A percentile compares a stretch with the other conserved stretches of the same genome.
These are phyloP conservation scores for Dianthus caryophyllus DNA, from an alignment of 148 eudicot genomes.

Conservation along the genomic window DNA sequence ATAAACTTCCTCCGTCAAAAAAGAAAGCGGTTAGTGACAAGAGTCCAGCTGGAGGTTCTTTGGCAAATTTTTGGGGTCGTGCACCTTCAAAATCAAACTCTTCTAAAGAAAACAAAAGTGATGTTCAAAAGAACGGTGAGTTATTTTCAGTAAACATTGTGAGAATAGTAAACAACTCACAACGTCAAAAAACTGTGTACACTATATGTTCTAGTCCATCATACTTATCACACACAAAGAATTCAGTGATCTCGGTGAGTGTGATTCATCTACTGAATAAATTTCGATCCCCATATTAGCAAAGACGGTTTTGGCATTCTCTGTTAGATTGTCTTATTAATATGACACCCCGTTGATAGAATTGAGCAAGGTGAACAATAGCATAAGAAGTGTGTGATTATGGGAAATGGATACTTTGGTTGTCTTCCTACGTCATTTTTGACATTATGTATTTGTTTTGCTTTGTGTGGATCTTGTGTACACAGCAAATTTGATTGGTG, in stretches of 20 bases:
- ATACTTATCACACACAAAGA: background rate
- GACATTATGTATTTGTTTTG: background rate
- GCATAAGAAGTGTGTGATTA: background rate
- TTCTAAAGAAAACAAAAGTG: slow-evolving; percentile 32
- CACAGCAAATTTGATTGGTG: background rate
- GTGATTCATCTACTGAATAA: background rate
- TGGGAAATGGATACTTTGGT: background rate
- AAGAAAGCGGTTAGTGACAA: slow-evolving; percentile 50
- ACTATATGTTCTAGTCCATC: background rate
- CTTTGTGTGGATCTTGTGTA: too few relatives aligned
- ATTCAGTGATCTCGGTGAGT: background rate
- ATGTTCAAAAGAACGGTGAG: slow-evolving; percentile 46
- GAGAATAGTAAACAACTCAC: background rate
- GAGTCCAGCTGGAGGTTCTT: slow-evolving; percentile 53
- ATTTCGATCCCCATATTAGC: background rate
- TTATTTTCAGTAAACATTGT: background rate
- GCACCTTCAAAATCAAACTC: slow-evolving; percentile 57
- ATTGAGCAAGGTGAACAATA: background rate
- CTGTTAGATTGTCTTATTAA: background rate
- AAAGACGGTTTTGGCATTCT: background rate
- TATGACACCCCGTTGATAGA: background rate
- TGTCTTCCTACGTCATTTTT: background rate
- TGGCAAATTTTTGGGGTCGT: slow-evolving; percentile 89
- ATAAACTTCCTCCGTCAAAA: slow-evolving; percentile 40
- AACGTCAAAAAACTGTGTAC: background rate